Evolutionary conservation across 352 stramenopile genomes (phyloP).

Genomic region (Globisporangium radiosum): DNA sequence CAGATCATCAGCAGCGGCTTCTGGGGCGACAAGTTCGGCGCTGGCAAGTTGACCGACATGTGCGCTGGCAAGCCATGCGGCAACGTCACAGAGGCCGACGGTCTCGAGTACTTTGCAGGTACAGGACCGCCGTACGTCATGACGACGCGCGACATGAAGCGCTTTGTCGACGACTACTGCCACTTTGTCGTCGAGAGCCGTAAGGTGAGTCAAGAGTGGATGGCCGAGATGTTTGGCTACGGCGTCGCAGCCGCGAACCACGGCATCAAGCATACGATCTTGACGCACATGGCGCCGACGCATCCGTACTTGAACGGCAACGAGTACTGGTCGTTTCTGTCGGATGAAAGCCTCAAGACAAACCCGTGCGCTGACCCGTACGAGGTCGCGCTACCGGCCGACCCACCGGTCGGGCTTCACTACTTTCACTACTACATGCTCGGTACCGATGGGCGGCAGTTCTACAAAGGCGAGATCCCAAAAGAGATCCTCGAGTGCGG

Average conservation of each 20-base stretch:
- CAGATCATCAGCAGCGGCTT: slow-evolving; percentile 34
- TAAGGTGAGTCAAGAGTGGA: slow-evolving; percentile 32
- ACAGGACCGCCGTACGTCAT: slow-evolving; percentile 56
- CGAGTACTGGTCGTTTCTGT: slow-evolving; percentile 43
- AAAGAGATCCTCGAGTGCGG: slow-evolving; percentile 17
- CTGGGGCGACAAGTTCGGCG: slow-evolving; percentile 17
- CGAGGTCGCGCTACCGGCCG: slow-evolving; percentile 28
- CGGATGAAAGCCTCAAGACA: slow-evolving; percentile 11
- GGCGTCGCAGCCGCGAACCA: slow-evolving; percentile 38
- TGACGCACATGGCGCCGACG: slow-evolving; percentile 36
- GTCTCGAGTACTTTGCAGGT: slow-evolving; percentile 34
- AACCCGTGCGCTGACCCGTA: slow-evolving; percentile 32
- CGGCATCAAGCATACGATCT: slow-evolving; percentile 45
- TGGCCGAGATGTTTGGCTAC: slow-evolving; percentile 59
- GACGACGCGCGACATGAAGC: slow-evolving; percentile 32
- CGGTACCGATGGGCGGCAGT: slow-evolving; percentile 13
- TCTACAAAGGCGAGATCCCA: slow-evolving; percentile 20
- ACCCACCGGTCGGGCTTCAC: slow-evolving; percentile 38
- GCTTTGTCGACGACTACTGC: slow-evolving; percentile 51
- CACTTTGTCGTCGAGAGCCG: slow-evolving; percentile 33
- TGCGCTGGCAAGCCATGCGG: slow-evolving; percentile 27
- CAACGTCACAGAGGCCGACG: slow-evolving; percentile 26
- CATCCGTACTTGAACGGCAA: slow-evolving; percentile 22
- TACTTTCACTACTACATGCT: slow-evolving; percentile 31
- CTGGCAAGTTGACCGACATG: slow-evolving; percentile 10